Evolutionary conservation across 257 asterid genomes (phyloP).

Genomic region (Solanum peruvianum): DNA sequence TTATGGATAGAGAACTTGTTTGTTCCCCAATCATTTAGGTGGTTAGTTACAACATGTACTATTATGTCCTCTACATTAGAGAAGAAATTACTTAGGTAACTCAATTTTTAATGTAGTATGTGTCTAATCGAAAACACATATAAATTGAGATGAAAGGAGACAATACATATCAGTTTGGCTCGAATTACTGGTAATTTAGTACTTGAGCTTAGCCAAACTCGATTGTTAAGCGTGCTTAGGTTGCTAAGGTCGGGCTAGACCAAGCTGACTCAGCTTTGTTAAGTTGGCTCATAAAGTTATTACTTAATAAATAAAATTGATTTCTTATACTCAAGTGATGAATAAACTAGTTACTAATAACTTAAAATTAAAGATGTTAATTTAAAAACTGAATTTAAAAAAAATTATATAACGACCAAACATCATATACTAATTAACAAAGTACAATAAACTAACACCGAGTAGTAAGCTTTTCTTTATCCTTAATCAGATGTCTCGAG

Average conservation of each 20-base stretch:
- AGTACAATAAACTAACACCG: too few relatives aligned
- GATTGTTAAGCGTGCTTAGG: not conserved
- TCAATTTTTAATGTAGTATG: not conserved
- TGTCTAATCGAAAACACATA: too few relatives aligned
- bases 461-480: not conserved
- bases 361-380: not conserved
- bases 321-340: not conserved
- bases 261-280: not conserved
- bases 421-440: not conserved
- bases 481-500: not conserved
- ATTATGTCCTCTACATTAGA: not conserved
- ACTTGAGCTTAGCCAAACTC: not conserved
- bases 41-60: accelerated
- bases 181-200: not conserved
- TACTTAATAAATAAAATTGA: not conserved
- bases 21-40: not conserved
- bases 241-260: not conserved
- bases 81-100: not conserved
- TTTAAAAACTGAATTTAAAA: not conserved
- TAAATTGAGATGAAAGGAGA: not conserved
- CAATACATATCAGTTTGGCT: not conserved
- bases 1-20: not conserved
- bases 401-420: not conserved
- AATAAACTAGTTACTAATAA: not conserved
- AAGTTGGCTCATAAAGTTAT: not conserved